Conservation (phyloP, 2,329 filamentous ascomycete species). For the Aspergillus neotritici region DNA sequence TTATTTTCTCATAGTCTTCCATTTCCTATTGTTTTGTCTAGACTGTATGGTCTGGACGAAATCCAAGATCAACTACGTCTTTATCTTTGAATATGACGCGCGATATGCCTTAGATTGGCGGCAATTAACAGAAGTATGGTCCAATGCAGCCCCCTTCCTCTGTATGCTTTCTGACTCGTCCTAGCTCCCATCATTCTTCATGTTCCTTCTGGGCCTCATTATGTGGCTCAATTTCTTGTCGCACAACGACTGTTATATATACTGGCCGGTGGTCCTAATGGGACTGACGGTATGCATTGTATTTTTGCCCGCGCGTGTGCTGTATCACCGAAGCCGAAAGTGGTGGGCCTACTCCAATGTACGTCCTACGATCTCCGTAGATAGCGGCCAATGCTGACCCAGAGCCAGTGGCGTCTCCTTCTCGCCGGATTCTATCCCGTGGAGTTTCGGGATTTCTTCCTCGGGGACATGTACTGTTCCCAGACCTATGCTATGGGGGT, state of each 20-base stretch:
- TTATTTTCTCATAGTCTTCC: conserved; percentile 75
- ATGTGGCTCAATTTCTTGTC: conserved; percentile 89
- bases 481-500: conserved; percentile 84
- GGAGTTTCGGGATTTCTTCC: conserved; percentile 94
- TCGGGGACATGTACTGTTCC: conserved; percentile 97
- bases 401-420: conserved; percentile 68
- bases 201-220: conserved; percentile 67
- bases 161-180: no score
- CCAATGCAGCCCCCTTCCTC: background rate
- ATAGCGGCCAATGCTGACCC: conserved; percentile 12
- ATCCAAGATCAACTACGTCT: conserved; percentile 89
- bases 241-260: conserved; percentile 64
- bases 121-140: conserved; percentile 64
- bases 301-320: conserved; percentile 66
- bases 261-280: conserved; percentile 79
- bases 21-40: conserved; percentile 79
- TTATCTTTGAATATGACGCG: conserved; percentile 94
- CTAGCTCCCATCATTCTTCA: conserved; percentile 74
- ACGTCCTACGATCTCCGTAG: conserved; percentile 32
- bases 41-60: conserved; percentile 77
- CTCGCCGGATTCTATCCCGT: conserved; percentile 85
- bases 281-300: conserved; percentile 61
- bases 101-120: conserved; percentile 84
- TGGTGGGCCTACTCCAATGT: conserved; percentile 92
- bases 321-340: conserved; percentile 70